Percentiles rank a stretch among this genome's conserved stretches.
These are phyloP conservation scores for Teratosphaeria nubilosa DNA, from an alignment of 2,329 filamentous ascomycete genomes.

Conservation along the genomic window DNA sequence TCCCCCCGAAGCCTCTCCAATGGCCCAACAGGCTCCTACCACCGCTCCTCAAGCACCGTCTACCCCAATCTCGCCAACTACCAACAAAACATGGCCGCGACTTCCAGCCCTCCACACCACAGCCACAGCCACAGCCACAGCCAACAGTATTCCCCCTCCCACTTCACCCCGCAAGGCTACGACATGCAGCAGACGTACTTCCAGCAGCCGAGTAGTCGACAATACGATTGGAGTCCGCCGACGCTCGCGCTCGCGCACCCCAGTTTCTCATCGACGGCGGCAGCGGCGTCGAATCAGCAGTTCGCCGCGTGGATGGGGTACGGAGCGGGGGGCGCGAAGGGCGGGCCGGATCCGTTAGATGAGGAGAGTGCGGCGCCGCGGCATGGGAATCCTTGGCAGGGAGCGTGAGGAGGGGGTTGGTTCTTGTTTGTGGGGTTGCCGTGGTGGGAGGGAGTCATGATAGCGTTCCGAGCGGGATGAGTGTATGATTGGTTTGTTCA, in stretches of 20 bases:
- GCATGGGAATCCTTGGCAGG: not conserved
- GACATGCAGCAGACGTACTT: conserved; percentile 2
- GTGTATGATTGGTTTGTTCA: too few species aligned
- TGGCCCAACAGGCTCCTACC: not conserved
- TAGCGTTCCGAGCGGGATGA: not conserved
- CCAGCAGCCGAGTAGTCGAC: conserved; percentile 1
- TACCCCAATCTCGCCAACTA: conserved; percentile 3
- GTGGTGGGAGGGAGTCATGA: not conserved
- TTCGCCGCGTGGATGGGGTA: conserved; percentile 24
- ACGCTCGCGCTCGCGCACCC: conserved; percentile 5
- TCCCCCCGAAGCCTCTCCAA: conserved; percentile 11
- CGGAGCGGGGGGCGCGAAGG: conserved; percentile 5
- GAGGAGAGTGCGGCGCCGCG: conserved; percentile 11
- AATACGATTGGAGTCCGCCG: conserved; percentile 8
- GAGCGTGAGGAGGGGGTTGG: not conserved
- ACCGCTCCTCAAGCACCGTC: conserved; percentile 3
- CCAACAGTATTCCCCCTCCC: conserved; percentile 4
- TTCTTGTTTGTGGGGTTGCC: not conserved
- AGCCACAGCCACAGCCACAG: conserved; percentile 4
- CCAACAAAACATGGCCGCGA: not conserved
- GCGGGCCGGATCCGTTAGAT: conserved; percentile 16
- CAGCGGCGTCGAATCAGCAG: conserved; percentile 13
- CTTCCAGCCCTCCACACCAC: conserved; percentile 10
- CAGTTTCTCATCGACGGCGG: conserved; percentile 1
- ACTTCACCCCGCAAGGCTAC: conserved; percentile 2